These are phyloP conservation scores for Cucumis hystrix DNA, from an alignment of 306 rosid genomes.

Conservation along the genomic window DNA sequence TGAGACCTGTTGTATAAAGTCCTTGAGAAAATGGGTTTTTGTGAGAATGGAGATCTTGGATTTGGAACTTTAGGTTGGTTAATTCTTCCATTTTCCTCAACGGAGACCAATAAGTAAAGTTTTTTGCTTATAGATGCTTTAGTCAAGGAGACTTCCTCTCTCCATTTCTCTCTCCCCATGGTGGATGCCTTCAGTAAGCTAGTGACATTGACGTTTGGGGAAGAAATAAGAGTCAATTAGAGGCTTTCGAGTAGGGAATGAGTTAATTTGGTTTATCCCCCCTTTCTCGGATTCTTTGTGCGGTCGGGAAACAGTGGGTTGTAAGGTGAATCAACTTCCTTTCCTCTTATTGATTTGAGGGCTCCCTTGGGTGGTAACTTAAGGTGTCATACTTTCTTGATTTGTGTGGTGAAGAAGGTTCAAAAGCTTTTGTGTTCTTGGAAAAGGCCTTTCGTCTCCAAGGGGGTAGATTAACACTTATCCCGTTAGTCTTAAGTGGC, in stretches of 20 bases:
- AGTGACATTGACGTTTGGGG: not conserved
- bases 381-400: not conserved
- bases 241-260: no score
- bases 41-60: not conserved
- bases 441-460: not conserved
- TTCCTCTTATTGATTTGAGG: not conserved
- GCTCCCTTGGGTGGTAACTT: not conserved
- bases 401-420: not conserved
- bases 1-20: no score
- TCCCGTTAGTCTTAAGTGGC: not conserved
- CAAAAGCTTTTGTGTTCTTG: not conserved
- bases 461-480: not conserved
- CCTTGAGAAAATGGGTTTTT: no score
- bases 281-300: no score
- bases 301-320: not conserved
- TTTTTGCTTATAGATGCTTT: not conserved
- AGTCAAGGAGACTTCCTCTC: not conserved
- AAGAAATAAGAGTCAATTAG: not conserved
- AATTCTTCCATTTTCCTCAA: not conserved
- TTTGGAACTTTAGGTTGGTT: not conserved
- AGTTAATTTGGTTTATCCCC: no score
- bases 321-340: not conserved
- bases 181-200: not conserved
- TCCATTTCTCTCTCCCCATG: not conserved
- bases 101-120: not conserved